Conservation (phyloP, 345 rosid genomes). For the Salix arbutifolia region DNA sequence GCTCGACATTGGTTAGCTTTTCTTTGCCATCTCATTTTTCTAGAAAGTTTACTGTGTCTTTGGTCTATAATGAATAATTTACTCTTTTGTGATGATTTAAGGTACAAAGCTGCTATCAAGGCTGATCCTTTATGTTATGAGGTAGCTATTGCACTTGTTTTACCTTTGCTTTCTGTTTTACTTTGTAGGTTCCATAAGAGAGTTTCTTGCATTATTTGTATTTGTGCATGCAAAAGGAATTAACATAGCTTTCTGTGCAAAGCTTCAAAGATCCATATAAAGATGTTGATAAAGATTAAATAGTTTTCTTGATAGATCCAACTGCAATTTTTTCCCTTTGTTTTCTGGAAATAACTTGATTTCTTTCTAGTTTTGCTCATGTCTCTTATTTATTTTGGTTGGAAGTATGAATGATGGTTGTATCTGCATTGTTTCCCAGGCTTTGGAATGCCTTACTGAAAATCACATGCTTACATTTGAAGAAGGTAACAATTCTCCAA, state of each 20-base stretch:
- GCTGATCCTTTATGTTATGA: slow-evolving; percentile 97
- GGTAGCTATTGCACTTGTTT: slow-evolving; percentile 39
- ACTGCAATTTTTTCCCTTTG: background rate
- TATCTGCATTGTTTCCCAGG: slow-evolving; percentile 46
- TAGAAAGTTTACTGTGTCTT: background rate
- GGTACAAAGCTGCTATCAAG: slow-evolving; percentile 97
- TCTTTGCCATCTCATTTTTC: slow-evolving; percentile 6
- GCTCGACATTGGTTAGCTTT: slow-evolving; percentile 77
- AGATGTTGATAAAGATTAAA: background rate
- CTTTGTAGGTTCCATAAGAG: background rate
- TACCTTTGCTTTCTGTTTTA: background rate
- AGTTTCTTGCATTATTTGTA: slow-evolving; percentile 4
- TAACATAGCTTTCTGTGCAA: slow-evolving; percentile 1
- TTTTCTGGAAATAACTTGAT: slow-evolving; percentile 1
- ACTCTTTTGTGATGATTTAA: slow-evolving; percentile 27
- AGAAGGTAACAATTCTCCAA: slow-evolving; percentile 54
- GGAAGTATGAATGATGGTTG: background rate
- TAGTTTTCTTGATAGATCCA: background rate
- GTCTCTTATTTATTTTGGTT: background rate
- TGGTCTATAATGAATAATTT: background rate
- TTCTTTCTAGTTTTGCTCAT: background rate
- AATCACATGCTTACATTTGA: slow-evolving; percentile 93
- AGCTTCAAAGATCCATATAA: background rate
- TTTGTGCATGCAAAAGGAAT: background rate
- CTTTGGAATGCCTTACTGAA: slow-evolving; percentile 89